These are phyloP conservation scores for Ammopiptanthus mongolicus DNA, from an alignment of 306 rosid species.

Conservation along the genomic window DNA sequence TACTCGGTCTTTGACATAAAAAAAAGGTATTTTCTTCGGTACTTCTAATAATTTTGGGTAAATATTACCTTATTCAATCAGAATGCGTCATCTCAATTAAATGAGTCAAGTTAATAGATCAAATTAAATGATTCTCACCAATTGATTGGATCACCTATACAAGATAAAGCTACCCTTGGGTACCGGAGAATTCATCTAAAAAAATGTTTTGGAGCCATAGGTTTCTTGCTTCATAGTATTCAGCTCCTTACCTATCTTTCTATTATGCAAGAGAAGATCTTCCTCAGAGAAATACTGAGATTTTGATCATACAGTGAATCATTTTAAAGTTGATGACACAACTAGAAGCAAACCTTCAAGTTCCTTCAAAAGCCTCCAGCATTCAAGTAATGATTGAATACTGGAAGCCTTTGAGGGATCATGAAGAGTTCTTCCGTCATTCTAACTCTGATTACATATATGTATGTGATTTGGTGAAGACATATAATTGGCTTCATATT, in stretches of 20 bases:
- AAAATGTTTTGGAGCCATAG: neutral
- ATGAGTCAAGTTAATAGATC: too few species aligned
- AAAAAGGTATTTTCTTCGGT: too few species aligned
- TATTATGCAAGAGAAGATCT: neutral
- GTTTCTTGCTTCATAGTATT: neutral
- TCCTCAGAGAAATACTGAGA: neutral
- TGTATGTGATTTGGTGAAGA: neutral
- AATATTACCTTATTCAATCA: too few species aligned
- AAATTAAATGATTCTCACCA: too few species aligned
- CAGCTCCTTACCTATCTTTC: neutral
- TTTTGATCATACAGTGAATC: neutral
- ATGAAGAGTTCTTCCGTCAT: constrained; percentile 12
- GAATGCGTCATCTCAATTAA: too few species aligned
- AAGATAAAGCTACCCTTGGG: too few species aligned
- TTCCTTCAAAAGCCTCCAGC: constrained; percentile 19
- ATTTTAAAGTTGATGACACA: neutral
- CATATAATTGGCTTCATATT: neutral
- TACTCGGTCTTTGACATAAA: too few species aligned
- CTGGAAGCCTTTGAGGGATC: constrained; percentile 39
- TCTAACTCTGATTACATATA: neutral
- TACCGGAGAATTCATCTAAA: too few species aligned
- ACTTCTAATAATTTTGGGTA: too few species aligned
- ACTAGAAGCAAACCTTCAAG: constrained; percentile 13
- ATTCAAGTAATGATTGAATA: constrained; percentile 14
- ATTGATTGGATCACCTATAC: too few species aligned